Evolutionary conservation across 176 grass and related monocot species (phyloP).

Genomic region (Musa troglodytarum): DNA sequence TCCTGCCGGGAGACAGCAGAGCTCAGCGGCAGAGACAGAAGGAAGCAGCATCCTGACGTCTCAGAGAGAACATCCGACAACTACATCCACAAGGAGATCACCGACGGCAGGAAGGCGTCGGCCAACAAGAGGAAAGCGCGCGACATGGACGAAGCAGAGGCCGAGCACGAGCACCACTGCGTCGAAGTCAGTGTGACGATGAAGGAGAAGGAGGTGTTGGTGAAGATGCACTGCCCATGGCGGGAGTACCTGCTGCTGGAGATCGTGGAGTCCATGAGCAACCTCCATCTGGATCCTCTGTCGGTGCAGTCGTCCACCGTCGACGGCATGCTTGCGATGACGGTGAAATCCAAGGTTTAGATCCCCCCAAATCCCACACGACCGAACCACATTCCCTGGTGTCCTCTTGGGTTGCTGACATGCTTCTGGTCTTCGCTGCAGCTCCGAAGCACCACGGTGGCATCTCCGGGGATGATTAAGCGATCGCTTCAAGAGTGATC

Average conservation of each 20-base stretch:
- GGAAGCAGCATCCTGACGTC: background rate
- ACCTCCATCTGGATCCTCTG: constrained; percentile 53
- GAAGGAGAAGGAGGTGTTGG: constrained; percentile 36
- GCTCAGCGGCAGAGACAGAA: constrained; percentile 13
- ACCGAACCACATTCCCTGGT: background rate
- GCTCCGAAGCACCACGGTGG: background rate
- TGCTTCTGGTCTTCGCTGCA: background rate
- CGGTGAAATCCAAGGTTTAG: constrained; percentile 31
- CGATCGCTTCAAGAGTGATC: constrained; percentile 7
- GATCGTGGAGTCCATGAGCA: constrained; percentile 54
- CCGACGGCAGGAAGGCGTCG: constrained; percentile 24
- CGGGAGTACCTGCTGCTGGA: constrained; percentile 52
- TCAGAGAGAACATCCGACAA: constrained; percentile 41
- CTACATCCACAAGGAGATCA: constrained; percentile 18
- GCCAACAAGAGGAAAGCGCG: constrained; percentile 24
- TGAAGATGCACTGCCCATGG: constrained; percentile 66
- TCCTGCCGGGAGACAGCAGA: constrained; percentile 18
- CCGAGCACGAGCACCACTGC: constrained; percentile 17
- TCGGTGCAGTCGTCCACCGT: constrained; percentile 57
- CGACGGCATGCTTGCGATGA: constrained; percentile 33
- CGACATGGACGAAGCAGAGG: constrained; percentile 16
- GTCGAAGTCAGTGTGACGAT: constrained; percentile 55
- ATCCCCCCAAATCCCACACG: background rate
- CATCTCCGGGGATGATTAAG: constrained; percentile 13
- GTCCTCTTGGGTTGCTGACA: background rate